Base-by-base conservation (phyloP, 2,329 filamentous ascomycete species). In the Stemphylium beticola region DNA sequence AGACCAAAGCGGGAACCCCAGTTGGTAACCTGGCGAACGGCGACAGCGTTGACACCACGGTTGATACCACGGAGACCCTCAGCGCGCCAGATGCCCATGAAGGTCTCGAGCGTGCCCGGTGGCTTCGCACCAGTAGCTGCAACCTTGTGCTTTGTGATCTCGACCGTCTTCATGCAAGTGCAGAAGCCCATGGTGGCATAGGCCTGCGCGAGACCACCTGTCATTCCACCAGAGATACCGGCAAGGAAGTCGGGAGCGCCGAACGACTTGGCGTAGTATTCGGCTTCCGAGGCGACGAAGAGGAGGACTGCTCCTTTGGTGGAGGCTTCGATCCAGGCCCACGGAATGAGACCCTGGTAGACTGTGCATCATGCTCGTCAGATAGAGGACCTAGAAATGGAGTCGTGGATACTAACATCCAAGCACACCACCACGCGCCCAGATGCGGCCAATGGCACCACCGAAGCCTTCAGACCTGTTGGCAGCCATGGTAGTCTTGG, bases 161-260 rank as follows among this genome's bases (percentile, higher is more conserved):
- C 95, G 66, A 98, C 95, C 62, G 95, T 99, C 88, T 99, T 99
- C 95, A 99, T 99, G 86, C 95, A 99, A 59, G 95, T 99, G 82
- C 95, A 99, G 87, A 99, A 99, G 67, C 95, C 95, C 93, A 99
- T 99, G 77, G 95, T 99, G 65, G 95, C 95, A 78, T 99, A 99
- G 57, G 95, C 95, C 82, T 99, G 95, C 41, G 93, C 95, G 55
- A 99, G 87, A 84, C 95, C 95, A 76, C 95, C 95, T 18, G 87
- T 85, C 83, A 99, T 92, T 78, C 95, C 95, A 72, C 95, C 95
- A 29, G 83, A 76, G 80, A 99, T 98, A 75, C 95, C 95, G 66
- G 88, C 87, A 46, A 90, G 83, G 78, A 99, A 98, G 78, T 96
- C 89, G 71, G 84, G 86, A 60, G 92, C 93, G 67, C 95, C 95